Base-by-base conservation (phyloP, 176 grass and related monocot genomes). In the Triticum monococcum region DNA sequence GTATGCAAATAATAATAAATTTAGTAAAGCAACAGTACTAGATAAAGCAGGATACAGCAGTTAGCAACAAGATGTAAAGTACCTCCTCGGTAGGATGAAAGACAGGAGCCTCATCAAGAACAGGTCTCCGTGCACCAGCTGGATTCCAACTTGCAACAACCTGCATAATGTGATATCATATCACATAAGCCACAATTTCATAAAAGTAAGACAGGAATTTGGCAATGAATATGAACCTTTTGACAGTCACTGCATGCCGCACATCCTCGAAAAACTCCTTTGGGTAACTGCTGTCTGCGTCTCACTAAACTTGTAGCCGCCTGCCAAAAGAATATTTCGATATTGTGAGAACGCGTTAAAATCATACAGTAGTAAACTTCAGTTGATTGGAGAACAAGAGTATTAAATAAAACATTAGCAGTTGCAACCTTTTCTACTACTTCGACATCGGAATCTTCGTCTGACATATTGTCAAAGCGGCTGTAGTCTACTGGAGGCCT, bases 61-160 rank as follows among this genome's bases (percentile, higher is more conserved):
- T 68, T 80, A 66, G 66, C 45, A 85, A 82, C 45, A 85, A 82
- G 23, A 31, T 35, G 36, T n/a, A 89, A 86, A 22, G 18, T 70
- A 96, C 96, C 93, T 98, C 96, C 46, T 98, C 96, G 1, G 89
- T 94, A 31, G 96, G 96, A 98, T 94, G 68, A 74, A 69, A 98
- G 40, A 96, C 87, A 83, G 90, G 93, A 91, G 92, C 96, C 77
- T 96, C 91, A 28, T 96, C 94, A 88, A 98, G 90, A 82, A 72
- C 79, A 84, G 88, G 90, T 16, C 85, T 91, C 12, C 87, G 60
- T 17, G 88, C 92, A 87, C 85, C 91, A 36, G 72, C 86, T 79
- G 91, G 93, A 89, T 79, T 89, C 96, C 96, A 98, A 90, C 88
- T 89, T 79, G 96, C 93, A 56, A 91, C 72, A 86, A 98, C 85